Percentiles rank a stretch among this genome's conserved stretches.
Evolutionary conservation across 805 yeast species (phyloP).

Genomic region (Cephaloascus albidus): DNA sequence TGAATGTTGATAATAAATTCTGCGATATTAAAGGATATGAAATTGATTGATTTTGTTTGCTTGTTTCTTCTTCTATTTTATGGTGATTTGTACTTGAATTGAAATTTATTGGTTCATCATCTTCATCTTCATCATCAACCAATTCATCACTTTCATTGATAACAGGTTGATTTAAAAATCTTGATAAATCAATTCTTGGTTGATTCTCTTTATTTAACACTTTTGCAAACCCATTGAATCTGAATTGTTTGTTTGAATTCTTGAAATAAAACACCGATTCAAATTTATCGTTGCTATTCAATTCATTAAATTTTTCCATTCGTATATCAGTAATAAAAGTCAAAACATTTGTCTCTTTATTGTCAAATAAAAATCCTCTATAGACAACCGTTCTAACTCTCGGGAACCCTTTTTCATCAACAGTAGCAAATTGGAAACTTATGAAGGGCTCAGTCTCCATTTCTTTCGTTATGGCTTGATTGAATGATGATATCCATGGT

Average conservation of each 20-base stretch:
- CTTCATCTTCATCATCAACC: conserved; percentile 5
- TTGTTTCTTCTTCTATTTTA: not conserved
- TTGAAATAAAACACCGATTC: conserved; percentile 76
- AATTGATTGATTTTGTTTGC: not conserved
- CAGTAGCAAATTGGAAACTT: conserved; percentile 61
- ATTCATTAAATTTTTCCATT: conserved; percentile 51
- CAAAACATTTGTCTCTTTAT: conserved; percentile 55
- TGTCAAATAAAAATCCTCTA: conserved; percentile 69
- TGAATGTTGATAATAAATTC: not conserved
- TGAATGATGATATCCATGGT: conserved; percentile 69
- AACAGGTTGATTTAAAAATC: conserved; percentile 1
- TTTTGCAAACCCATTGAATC: conserved; percentile 62
- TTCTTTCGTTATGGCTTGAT: conserved; percentile 41
- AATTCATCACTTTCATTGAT: conserved; percentile 8
- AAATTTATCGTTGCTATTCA: conserved; percentile 40
- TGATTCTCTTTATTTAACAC: conserved; percentile 16
- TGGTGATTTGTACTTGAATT: not conserved
- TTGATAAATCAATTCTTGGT: conserved; percentile 22
- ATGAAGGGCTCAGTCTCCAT: conserved; percentile 37
- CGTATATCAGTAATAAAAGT: conserved; percentile 67
- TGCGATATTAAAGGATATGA: not conserved
- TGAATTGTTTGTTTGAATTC: conserved; percentile 53
- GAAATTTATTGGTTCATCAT: not conserved
- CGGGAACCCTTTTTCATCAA: conserved; percentile 46
- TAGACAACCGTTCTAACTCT: conserved; percentile 60